These are phyloP conservation scores for Colletotrichum sp. DNA, from an alignment of 2,329 filamentous ascomycete species.

Conservation along the genomic window DNA sequence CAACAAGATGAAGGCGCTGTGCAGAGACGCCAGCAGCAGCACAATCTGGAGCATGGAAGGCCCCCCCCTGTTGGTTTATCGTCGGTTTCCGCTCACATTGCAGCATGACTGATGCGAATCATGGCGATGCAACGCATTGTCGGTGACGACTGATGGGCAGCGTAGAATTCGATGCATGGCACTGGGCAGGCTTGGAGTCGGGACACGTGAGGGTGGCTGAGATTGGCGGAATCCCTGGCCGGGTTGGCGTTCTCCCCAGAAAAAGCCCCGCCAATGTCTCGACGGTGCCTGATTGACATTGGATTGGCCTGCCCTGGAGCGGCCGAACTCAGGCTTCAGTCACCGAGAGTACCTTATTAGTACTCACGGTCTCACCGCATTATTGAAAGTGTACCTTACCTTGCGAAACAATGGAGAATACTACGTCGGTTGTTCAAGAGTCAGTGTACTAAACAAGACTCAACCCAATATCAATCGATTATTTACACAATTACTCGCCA, in stretches of 20 bases:
- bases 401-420: background rate
- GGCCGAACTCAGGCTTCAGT: background rate
- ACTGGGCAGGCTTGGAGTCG: background rate
- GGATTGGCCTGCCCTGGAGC: background rate
- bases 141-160: background rate
- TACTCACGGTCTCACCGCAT: background rate
- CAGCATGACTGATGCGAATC: background rate
- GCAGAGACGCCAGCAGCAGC: background rate
- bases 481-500: background rate
- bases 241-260: background rate
- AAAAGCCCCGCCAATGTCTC: background rate
- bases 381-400: background rate
- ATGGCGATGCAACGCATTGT: background rate
- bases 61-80: too few relatives aligned
- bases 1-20: background rate
- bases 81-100: background rate
- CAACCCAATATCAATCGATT: background rate
- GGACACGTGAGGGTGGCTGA: background rate
- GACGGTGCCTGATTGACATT: background rate
- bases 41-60: background rate
- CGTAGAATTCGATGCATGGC: background rate
- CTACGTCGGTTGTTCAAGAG: background rate
- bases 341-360: background rate
- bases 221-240: conserved; percentile 1
- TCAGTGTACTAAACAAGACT: background rate